A percentile compares a stretch with the other conserved stretches of the same genome.
phyloP scores from a whole-genome alignment of 148 eudicot genomes.

The Camellia sinensis region DNA sequence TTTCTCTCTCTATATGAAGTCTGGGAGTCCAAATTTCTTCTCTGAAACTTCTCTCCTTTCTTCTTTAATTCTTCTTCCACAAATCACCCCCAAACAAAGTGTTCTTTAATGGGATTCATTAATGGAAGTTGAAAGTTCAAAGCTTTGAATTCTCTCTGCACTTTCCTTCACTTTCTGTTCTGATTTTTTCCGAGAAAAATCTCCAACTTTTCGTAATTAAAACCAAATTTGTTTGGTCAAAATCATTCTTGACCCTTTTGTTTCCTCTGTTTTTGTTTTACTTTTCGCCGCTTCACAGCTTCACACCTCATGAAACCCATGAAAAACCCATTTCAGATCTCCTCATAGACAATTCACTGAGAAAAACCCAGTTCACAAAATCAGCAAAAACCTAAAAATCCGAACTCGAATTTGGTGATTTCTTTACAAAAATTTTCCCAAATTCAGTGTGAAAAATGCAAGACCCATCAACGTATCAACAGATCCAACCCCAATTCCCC shows the following conservation, averaged over 20 bases:
- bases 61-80: neutral
- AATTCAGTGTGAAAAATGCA: slow-evolving; percentile 18
- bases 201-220: neutral
- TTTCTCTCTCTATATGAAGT: slow-evolving; percentile 9
- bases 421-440: neutral
- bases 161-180: neutral
- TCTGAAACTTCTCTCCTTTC: neutral
- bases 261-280: neutral
- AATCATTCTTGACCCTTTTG: neutral
- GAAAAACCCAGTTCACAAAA: neutral
- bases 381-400: neutral
- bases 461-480: slow-evolving; percentile 31
- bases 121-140: neutral
- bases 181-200: neutral
- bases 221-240: neutral
- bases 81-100: neutral
- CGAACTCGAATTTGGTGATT: neutral
- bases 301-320: neutral
- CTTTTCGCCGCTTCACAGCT: neutral
- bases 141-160: neutral
- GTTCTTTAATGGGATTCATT: slow-evolving; percentile 5
- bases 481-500: slow-evolving; percentile 39
- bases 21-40: neutral
- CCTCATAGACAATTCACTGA: neutral
- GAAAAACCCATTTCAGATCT: slow-evolving; percentile 5